phyloP scores from a whole-genome alignment of 2,329 filamentous ascomycete species.

The Clonostachys rhizophaga region DNA sequence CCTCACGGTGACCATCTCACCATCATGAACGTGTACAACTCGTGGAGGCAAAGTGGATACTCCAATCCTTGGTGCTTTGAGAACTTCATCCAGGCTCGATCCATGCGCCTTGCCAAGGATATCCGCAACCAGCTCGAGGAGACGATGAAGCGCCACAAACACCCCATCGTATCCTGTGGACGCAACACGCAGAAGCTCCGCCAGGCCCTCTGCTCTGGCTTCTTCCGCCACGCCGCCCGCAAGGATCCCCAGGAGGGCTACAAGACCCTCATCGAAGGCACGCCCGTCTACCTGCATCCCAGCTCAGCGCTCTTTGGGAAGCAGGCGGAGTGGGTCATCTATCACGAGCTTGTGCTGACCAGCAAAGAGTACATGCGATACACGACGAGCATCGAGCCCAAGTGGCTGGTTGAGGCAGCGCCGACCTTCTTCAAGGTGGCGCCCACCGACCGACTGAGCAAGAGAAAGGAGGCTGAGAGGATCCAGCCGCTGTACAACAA shows the following conservation, averaged over 20 bases:
- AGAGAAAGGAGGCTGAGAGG: constrained; percentile 88
- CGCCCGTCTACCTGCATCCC: constrained; percentile 91
- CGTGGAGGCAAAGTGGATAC: constrained; percentile 84
- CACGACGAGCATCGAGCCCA: constrained; percentile 89
- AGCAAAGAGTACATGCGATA: constrained; percentile 98
- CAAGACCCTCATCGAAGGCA: constrained; percentile 94
- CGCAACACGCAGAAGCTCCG: constrained; percentile 83
- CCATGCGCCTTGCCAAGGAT: constrained; percentile 85
- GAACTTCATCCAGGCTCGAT: constrained; percentile 92
- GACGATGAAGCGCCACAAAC: constrained; percentile 90
- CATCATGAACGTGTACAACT: constrained; percentile 92
- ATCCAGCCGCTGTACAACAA: constrained; percentile 95
- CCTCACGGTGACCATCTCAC: constrained; percentile 92
- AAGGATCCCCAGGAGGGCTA: constrained; percentile 97
- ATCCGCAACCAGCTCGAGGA: constrained; percentile 87
- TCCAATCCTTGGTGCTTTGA: constrained; percentile 93
- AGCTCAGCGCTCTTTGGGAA: constrained; percentile 91
- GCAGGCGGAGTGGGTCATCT: constrained; percentile 93
- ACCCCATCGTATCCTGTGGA: constrained; percentile 78
- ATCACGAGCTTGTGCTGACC: constrained; percentile 84
- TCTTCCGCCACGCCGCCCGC: constrained; percentile 91
- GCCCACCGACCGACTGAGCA: constrained; percentile 78
- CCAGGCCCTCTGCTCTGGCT: constrained; percentile 84
- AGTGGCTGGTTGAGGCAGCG: constrained; percentile 91
- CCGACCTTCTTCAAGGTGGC: constrained; percentile 99